A percentile compares a stretch with the other conserved stretches of the same genome.
phyloP scores from a whole-genome alignment of 192 early-diverging fungal species.

The Funneliformis mosseae region DNA sequence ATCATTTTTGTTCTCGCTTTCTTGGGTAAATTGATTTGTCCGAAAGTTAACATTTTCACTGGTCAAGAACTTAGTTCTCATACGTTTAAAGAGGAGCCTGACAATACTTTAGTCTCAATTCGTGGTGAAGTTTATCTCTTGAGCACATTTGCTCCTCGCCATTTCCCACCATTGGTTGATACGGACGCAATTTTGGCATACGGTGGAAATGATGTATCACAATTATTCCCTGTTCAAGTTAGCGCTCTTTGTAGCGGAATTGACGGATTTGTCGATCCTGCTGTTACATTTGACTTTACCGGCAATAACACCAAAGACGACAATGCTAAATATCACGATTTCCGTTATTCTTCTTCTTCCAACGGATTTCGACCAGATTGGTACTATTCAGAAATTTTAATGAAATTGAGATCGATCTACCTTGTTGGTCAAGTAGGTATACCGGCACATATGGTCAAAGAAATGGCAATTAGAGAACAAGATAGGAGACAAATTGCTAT shows the following conservation, averaged over 20 bases:
- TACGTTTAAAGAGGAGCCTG: slow-evolving; percentile 36
- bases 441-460: slow-evolving; percentile 56
- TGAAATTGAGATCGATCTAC: slow-evolving; percentile 62
- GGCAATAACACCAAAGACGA: slow-evolving; percentile 55
- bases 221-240: slow-evolving; percentile 70
- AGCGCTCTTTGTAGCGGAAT: slow-evolving; percentile 58
- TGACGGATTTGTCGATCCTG: slow-evolving; percentile 48
- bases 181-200: slow-evolving; percentile 53
- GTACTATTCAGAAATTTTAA: slow-evolving; percentile 61
- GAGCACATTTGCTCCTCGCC: slow-evolving; percentile 61
- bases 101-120: slow-evolving; percentile 67
- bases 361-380: slow-evolving; percentile 67
- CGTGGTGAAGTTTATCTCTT: slow-evolving; percentile 86
- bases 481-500: slow-evolving; percentile 63
- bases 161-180: slow-evolving; percentile 51
- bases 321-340: slow-evolving; percentile 70
- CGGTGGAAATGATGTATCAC: slow-evolving; percentile 65
- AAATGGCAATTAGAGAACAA: slow-evolving; percentile 49
- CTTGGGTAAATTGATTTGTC: slow-evolving; percentile 76
- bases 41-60: slow-evolving; percentile 73
- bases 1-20: slow-evolving; percentile 87
- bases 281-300: slow-evolving; percentile 51
- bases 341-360: slow-evolving; percentile 64
- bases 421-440: slow-evolving; percentile 69
- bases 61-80: slow-evolving; percentile 57